These are phyloP conservation scores for Aureobasidium lini DNA, from an alignment of 2,329 filamentous ascomycete genomes.

Conservation along the genomic window DNA sequence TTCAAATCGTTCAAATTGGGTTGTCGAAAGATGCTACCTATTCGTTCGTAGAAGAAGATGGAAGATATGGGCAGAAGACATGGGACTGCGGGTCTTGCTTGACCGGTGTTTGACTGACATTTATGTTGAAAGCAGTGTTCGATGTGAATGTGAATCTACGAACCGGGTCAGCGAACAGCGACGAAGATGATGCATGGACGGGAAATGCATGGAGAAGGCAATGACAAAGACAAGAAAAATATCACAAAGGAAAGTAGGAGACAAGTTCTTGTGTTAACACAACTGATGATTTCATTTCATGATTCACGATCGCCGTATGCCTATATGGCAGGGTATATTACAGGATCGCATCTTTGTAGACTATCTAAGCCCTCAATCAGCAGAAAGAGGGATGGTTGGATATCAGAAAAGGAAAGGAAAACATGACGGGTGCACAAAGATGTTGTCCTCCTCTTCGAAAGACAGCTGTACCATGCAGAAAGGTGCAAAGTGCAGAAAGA, in stretches of 20 bases:
- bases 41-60: too few relatives aligned
- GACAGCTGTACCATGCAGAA: neutral
- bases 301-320: neutral
- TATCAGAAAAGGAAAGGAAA: neutral
- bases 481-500: neutral
- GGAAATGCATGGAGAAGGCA: too few relatives aligned
- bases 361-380: neutral
- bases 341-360: neutral
- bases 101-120: too few relatives aligned
- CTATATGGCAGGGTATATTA: conserved; percentile 5
- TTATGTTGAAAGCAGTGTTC: too few relatives aligned
- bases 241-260: neutral
- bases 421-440: neutral
- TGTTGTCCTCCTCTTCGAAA: neutral
- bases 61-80: too few relatives aligned
- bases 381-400: neutral
- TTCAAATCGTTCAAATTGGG: too few relatives aligned
- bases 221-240: too few relatives aligned
- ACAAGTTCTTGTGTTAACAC: neutral
- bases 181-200: too few relatives aligned
- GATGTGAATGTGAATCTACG: too few relatives aligned
- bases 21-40: too few relatives aligned
- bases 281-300: conserved; percentile 2
- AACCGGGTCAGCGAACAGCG: too few relatives aligned
- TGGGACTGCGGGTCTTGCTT: too few relatives aligned